Evolutionary conservation across 148 eudicot species (phyloP).

Genomic region (Drosera capensis): DNA sequence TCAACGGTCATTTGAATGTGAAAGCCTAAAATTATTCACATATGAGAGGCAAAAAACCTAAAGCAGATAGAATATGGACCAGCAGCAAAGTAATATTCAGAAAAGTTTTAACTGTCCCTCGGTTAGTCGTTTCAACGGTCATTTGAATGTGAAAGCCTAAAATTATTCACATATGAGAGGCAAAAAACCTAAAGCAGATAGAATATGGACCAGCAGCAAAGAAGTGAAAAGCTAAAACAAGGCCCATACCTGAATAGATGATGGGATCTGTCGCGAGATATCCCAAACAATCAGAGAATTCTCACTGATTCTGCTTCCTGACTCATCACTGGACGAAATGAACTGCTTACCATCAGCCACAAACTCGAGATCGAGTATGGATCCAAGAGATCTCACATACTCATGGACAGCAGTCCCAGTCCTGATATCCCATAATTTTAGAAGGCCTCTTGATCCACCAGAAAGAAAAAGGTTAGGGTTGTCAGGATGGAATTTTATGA

Average conservation of each 20-base stretch:
- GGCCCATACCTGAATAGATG: slow-evolving; percentile 73
- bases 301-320: slow-evolving; percentile 65
- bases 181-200: too few relatives aligned
- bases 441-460: slow-evolving; percentile 70
- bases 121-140: too few relatives aligned
- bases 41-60: too few relatives aligned
- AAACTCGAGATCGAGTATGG: slow-evolving; percentile 82
- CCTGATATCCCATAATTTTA: slow-evolving; percentile 81
- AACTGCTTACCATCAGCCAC: slow-evolving; percentile 46
- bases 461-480: slow-evolving; percentile 66
- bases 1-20: too few relatives aligned
- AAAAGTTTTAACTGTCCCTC: too few relatives aligned
- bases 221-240: not conserved
- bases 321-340: slow-evolving; percentile 78
- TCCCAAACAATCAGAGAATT: slow-evolving; percentile 87
- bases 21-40: too few relatives aligned
- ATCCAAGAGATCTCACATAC: slow-evolving; percentile 48
- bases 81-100: too few relatives aligned
- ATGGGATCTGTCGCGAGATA: slow-evolving; percentile 62
- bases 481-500: slow-evolving; percentile 54
- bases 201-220: too few relatives aligned
- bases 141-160: too few relatives aligned
- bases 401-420: slow-evolving; percentile 44
- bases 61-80: too few relatives aligned
- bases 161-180: too few relatives aligned